Base-by-base conservation (phyloP, 2,329 filamentous ascomycete species). In the Dactylellina sp. region DNA sequence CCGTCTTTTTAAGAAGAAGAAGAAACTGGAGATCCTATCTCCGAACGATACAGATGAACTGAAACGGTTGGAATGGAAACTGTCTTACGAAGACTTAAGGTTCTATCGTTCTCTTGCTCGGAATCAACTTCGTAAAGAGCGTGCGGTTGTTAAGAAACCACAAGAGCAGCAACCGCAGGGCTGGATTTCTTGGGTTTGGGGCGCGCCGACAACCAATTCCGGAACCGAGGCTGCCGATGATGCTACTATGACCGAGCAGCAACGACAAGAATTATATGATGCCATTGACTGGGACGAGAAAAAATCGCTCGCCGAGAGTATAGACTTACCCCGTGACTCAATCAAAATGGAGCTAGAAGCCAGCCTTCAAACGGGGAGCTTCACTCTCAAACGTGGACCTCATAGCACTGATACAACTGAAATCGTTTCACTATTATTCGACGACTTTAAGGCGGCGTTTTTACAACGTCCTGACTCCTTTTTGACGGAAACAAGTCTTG, bases 271-370 rank as follows among this genome's bases (percentile, higher is more conserved):
- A 81, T 86, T 99, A 7, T 99, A 98, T 81, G 90, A 96, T 77
- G 96, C 92, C 55, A 99, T 99, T 78, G 95, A 98, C 79, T 99
- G 94, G 89, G 92, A 99, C 75, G 95, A 99, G 81, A 98, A 97
- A 84, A 89, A 93, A 72, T 91, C 91, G 1, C 86, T 99, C 40
- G 86, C 92, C 0, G 93, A 97, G 77, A 89, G 91, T 44, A 89
- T 99, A 2, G 95, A 99, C 77, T 85, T 93, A 32, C 96, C 96
- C 0, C 88, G 91, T 61, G 95, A 99, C 78, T 92, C 92, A 7
- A 86, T 99, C 79, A 97, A 98, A 81, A 85, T 98, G 81, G 92
- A 97, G 80, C 84, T 99, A 53, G 93, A 98, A 80, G 90, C 95
- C 55, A 94, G 91, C 63, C 88, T 99, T n/a, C 91, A 91, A 76